Evolutionary conservation across 805 yeast genomes (phyloP).

Genomic region (Naumovozyma castellii): DNA sequence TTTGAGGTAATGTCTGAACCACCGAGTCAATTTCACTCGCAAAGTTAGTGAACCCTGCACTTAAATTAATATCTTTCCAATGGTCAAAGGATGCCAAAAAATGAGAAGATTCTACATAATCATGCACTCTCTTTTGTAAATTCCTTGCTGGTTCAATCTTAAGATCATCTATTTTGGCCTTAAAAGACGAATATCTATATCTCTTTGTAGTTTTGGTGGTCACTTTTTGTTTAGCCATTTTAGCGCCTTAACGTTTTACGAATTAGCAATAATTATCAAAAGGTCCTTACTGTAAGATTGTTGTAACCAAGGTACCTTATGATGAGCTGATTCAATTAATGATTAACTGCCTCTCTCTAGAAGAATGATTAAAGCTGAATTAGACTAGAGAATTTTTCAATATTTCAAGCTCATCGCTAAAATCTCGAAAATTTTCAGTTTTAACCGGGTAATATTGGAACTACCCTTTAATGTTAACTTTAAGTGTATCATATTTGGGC

Average conservation of each 20-base stretch:
- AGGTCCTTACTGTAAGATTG: too few species aligned
- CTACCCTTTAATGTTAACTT: too few species aligned
- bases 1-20: slow-evolving; percentile 68
- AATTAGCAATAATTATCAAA: background rate
- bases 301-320: too few species aligned
- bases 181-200: slow-evolving; percentile 65
- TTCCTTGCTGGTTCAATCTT: slow-evolving; percentile 68
- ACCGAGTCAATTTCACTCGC: slow-evolving; percentile 43
- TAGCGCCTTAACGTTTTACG: background rate
- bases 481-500: too few species aligned
- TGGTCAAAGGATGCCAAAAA: slow-evolving; percentile 70
- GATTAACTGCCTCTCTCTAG: too few species aligned
- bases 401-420: background rate
- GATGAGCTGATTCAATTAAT: too few species aligned
- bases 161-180: slow-evolving; percentile 73
- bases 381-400: background rate
- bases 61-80: slow-evolving; percentile 81
- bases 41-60: slow-evolving; percentile 61
- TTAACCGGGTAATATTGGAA: too few species aligned
- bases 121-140: slow-evolving; percentile 50
- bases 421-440: background rate
- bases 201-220: slow-evolving; percentile 48
- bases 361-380: too few species aligned
- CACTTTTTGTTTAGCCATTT: slow-evolving; percentile 32
- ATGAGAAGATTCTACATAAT: slow-evolving; percentile 67